phyloP scores from a whole-genome alignment of 176 grass and related monocot species.

The Raddia distichophylla region DNA sequence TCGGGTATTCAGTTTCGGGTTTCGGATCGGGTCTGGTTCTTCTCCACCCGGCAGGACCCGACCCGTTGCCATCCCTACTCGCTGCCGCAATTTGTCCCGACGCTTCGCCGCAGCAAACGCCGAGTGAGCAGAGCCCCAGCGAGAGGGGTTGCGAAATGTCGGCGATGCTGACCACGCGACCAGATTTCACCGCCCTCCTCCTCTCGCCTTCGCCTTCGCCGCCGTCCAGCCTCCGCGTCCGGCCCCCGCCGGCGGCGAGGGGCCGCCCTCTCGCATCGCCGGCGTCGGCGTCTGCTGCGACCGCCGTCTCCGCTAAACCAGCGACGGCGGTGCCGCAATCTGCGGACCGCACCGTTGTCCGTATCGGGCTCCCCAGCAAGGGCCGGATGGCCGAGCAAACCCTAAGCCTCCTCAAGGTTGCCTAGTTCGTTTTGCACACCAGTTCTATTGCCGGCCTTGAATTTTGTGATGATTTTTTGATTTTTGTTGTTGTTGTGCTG shows the following conservation, averaged over 20 bases:
- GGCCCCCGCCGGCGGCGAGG: too few relatives aligned
- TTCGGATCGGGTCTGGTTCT: too few relatives aligned
- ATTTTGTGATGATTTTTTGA: not conserved
- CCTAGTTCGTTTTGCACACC: too few relatives aligned
- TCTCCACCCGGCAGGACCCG: too few relatives aligned
- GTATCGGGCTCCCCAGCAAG: slow-evolving; percentile 89
- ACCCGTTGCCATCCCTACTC: too few relatives aligned
- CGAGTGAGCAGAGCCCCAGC: not conserved
- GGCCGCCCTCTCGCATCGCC: too few relatives aligned
- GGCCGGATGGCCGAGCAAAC: too few relatives aligned
- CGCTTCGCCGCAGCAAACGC: slow-evolving; percentile 35
- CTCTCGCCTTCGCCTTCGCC: too few relatives aligned
- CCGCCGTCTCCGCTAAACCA: slow-evolving; percentile 35
- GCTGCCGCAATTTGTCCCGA: slow-evolving; percentile 28
- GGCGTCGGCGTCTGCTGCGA: slow-evolving; percentile 31
- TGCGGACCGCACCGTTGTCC: slow-evolving; percentile 62
- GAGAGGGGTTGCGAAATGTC: slow-evolving; percentile 24
- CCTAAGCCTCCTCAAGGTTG: slow-evolving; percentile 80
- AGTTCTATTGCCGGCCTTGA: not conserved
- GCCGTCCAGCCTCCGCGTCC: too few relatives aligned
- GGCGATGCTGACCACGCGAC: slow-evolving; percentile 37
- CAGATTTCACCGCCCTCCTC: too few relatives aligned
- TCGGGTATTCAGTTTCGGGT: too few relatives aligned
- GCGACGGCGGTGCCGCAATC: not conserved
- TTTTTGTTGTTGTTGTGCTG: not conserved